Evolutionary conservation across 140 eudicot species (phyloP), one percentile per base, ranked within the genome.

Genomic region (Anethum foeniculum): DNA sequence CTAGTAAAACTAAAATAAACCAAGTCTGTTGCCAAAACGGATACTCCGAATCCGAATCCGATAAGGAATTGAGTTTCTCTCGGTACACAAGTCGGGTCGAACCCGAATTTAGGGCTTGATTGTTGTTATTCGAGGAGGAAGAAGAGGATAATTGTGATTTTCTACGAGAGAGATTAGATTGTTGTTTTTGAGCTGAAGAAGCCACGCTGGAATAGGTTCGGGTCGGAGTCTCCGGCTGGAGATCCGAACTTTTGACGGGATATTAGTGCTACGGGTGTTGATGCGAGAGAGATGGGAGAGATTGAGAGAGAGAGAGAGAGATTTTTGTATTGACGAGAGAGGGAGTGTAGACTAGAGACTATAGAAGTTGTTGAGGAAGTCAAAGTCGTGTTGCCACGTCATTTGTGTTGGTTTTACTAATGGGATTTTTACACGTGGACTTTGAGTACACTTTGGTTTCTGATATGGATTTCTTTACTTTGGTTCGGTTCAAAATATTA

Each of bases 11-110:
- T 41, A 84, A 85, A 0, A 94, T 88, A 78, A 94, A 94, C 97
- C 99, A 94, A 28, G 89, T 92, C 43, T 77, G 86, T 76, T 90
- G 95, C 96, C 97, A 94, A 84, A 94, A 89, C 32, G 99, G 99
- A 1, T 85, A 47, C 38, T 87, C 80, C 54, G 81, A 88, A 84
- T 87, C 96, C 84, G 92, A 83, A 58, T 84, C 87, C 15, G 85
- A 80, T 0, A 82, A 58, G 68, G 86, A 65, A 30, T 80, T 64
- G 0, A 82, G 80, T 10, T 85, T 69, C 84, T 92, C 96, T 51
- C 93, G 81, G 86, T 87, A 88, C 7, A 89, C 89, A 76, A 88
- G 82, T 75, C 97, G 90, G 47, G 91, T 90, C 77, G 88, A 79
- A 44, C 78, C 84, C 64, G 84, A 79, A 81, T 78, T 46, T 38